Base-by-base conservation (phyloP, 2,329 filamentous ascomycete genomes). In the Blumeriella jaapii region DNA sequence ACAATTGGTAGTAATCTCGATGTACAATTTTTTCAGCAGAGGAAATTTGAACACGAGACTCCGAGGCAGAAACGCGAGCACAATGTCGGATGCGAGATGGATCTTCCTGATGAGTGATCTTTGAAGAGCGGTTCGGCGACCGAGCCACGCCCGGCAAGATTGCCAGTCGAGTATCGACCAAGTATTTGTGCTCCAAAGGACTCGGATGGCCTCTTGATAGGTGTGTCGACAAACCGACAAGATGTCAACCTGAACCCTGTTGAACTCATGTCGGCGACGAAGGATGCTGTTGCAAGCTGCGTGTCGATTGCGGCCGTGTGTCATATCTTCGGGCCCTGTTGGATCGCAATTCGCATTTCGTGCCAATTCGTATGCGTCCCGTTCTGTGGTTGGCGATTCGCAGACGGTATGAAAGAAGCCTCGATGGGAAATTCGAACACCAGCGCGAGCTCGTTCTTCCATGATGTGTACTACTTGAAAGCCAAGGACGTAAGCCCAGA, bases 1-100 rank as follows among this genome's bases (percentile, higher is more conserved):
- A 3, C 29, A 31, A 24, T 31, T 11, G 12, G n/a, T 31, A 8
- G 29, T 31, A 5, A 31, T n/a, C 15, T 31, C 29, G n/a, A 31
- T n/a, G 19, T 31, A 16, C n/a, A 24, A 13, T 10, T 31, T 13
- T n/a, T 16, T 3, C n/a, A 31, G 9, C n/a, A 15, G 15, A n/a
- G 7, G 7, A 9, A 24, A 31, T 4, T 16, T 31, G n/a, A 16
- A 13, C 10, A 23, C 7, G 29, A 31, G 19, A 8, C 9, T 3
- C 19, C 9, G 28, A 30, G 29, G 29, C 14, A 5, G 10, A 8
- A 9, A 6, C 2, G 9, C 19, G 15, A 29, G 13, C 19, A 24
- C 19, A 14, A 24, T 23, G 14, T 15, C 19, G 7, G 7, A 15
- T 31, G 18, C 29, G 3, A 31, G 13, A 16, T 24, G 19, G 9